Base-by-base conservation (phyloP, 352 stramenopile species). In the Plasmopara viticola region DNA sequence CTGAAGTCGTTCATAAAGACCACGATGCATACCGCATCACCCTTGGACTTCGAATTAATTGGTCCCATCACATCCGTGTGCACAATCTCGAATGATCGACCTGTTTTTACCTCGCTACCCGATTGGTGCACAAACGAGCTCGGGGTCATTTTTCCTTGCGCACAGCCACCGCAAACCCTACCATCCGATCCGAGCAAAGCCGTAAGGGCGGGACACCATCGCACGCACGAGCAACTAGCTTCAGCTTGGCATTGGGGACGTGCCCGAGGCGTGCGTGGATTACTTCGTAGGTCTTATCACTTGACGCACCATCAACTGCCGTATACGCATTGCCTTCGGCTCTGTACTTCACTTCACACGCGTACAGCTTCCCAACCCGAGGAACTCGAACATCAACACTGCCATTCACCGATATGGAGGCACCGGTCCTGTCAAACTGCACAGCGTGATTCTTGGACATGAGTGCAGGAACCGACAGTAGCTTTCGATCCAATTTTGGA, bases 21-120 rank as follows among this genome's bases (percentile, higher is more conserved):
- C 4, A 46, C 18, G 3, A 46, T 10, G 10, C 17, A 46, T 8
- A 6, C 17, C 8, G 41, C 17, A 18, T 18, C 41, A 31, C 41
- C 41, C 12, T 15, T 18, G 2, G 39, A 13, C 25, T 7, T n/a
- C 5, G 41, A 8, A 5, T 46, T 10, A 10, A 33, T 25, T 33
- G 41, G 41, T 14, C 41, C 41, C 41, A 46, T 46, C 2, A 34
- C 9, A 18, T 46, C 41, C 6, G 5, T 33, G 41, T 46, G 41
- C 2, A 33, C 17, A 33, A 30, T 14, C 9, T 46, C 9, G 6
- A 46, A 9, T 7, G 10, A 6, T 5, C 5, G 5, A 17, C 17
- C 9, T 15, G 41, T 25, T 3, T 28, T 6, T 44, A 29, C 2
- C 17, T 33, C 17, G 2, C 9, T 46, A 29, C 5, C 15, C 9